These are phyloP conservation scores for Colletotrichum chlorophyti DNA, from an alignment of 2,329 filamentous ascomycete species.

Conservation along the genomic window DNA sequence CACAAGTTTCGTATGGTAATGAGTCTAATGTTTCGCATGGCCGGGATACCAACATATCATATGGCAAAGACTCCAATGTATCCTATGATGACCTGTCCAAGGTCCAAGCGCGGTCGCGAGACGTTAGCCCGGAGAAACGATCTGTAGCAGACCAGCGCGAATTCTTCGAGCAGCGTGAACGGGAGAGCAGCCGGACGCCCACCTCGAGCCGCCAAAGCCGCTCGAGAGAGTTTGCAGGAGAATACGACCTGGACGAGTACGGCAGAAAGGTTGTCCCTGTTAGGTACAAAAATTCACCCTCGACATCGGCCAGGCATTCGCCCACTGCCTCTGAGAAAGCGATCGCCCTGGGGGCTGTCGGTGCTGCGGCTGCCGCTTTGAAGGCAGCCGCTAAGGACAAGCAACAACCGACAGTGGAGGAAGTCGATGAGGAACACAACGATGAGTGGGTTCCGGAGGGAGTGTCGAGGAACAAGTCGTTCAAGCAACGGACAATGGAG, in stretches of 20 bases:
- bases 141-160: conserved; percentile 48
- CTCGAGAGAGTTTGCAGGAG: conserved; percentile 54
- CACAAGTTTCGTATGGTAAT: conserved; percentile 42
- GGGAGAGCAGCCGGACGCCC: conserved; percentile 45
- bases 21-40: conserved; percentile 48
- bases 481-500: conserved; percentile 69
- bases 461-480: conserved; percentile 67
- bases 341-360: conserved; percentile 63
- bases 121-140: conserved; percentile 49
- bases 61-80: conserved; percentile 46
- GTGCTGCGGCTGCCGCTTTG: conserved; percentile 57
- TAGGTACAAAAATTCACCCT: conserved; percentile 57
- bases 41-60: conserved; percentile 6
- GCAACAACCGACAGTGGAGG: conserved; percentile 45
- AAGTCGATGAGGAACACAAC: conserved; percentile 39
- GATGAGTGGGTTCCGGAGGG: conserved; percentile 54
- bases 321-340: conserved; percentile 64
- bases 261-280: conserved; percentile 60
- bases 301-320: conserved; percentile 54
- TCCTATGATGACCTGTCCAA: conserved; percentile 40
- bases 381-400: conserved; percentile 55
- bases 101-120: conserved; percentile 39
- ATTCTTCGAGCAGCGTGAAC: conserved; percentile 46
- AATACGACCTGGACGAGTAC: conserved; percentile 66
- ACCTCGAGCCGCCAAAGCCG: conserved; percentile 43